These are phyloP conservation scores for Fraxinus quadrangulata DNA, from an alignment of 257 asterid genomes.

Conservation along the genomic window DNA sequence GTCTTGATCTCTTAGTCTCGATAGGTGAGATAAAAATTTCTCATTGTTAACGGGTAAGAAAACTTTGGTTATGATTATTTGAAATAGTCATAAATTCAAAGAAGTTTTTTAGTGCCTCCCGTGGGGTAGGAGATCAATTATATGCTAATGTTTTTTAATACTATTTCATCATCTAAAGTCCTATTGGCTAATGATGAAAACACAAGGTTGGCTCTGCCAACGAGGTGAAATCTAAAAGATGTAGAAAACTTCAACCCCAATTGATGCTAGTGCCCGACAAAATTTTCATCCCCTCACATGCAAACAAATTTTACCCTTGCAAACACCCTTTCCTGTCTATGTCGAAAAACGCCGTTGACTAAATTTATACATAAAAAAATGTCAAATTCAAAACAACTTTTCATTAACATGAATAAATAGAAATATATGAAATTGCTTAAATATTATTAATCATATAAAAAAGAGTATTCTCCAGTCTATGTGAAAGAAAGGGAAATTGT, in stretches of 20 bases:
- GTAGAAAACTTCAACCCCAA: conserved; percentile 12
- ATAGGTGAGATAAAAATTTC: no score
- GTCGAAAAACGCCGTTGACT: conserved; percentile 24
- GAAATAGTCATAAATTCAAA: no score
- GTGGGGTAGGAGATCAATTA: no score
- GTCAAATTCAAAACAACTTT: conserved; percentile 12
- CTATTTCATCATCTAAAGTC: no score
- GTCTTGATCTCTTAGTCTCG: no score
- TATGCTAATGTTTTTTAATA: no score
- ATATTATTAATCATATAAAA: conserved; percentile 35
- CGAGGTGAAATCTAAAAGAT: conserved; percentile 42
- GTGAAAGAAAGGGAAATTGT: conserved; percentile 9
- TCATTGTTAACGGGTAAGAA: no score
- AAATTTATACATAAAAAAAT: conserved; percentile 1
- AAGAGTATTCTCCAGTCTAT: conserved; percentile 22
- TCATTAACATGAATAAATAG: neutral
- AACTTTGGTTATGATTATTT: no score
- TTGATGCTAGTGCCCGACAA: conserved; percentile 60
- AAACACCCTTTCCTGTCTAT: conserved; percentile 37
- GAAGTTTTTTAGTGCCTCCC: no score
- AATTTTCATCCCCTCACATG: conserved; percentile 45
- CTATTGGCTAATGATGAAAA: conserved; percentile 1
- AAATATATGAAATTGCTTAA: conserved; percentile 21
- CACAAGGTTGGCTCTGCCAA: conserved; percentile 31
- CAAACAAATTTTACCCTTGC: conserved; percentile 53